Evolutionary conservation across 805 yeast species (phyloP), one percentile per base, ranked within the genome.

Genomic region (Ogataea haglerorum): DNA sequence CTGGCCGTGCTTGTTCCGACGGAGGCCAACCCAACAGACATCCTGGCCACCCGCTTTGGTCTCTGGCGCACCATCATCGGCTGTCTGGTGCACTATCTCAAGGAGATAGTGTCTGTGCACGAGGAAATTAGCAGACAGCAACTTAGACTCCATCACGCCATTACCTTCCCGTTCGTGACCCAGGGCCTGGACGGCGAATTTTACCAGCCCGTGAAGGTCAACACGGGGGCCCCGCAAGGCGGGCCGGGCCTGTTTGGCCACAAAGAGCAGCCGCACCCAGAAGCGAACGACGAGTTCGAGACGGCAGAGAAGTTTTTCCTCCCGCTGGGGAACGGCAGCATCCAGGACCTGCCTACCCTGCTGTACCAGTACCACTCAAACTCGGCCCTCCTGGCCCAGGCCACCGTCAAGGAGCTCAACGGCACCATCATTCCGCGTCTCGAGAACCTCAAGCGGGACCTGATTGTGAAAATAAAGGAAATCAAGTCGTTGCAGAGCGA

Each of bases 121-220:
- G 96, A 90, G 61, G 96, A 90, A 57, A 75, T 87, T 13, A 80
- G 85, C 25, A 77, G 95, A 44, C 95, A 87, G 55, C 93, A 87
- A 51, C 64, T 82, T 36, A 69, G 95, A 36, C 71, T 89, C 32
- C 85, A 87, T 45, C 90, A 87, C 58, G 88, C 95, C 8, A 82
- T 85, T 14, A 67, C 69, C 34, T 69, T 76, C 52, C 76, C 77
- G 14, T 68, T 76, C 57, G 60, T 76, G 46, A 57, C 76, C 52
- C 67, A 67, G 49, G 69, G 67, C 4, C 45, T 63, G n/a, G 65
- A 64, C 38, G 69, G 69, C 9, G 68, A 64, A 22, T 53, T 54
- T 28, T 65, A 64, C 44, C 68, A 64, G 46, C 69, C 68, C 2
- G 49, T 63, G n/a, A 52, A 60, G 34, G 56, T 58, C 6, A 45